phyloP scores from a whole-genome alignment of 2,329 filamentous ascomycete species.

The Elsinoe ampelina region DNA sequence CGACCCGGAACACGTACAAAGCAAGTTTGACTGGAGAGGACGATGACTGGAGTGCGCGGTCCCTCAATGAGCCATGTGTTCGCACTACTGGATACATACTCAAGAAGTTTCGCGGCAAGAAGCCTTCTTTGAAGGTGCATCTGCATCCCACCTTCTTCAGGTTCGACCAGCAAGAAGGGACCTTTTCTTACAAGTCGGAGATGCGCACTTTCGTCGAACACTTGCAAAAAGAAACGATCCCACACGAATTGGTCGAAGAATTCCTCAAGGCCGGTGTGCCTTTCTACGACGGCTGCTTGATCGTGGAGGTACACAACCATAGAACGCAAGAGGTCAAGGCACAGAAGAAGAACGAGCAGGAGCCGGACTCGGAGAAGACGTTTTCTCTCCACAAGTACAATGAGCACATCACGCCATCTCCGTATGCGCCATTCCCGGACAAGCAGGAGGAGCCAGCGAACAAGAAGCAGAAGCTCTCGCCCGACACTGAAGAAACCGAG shows the following conservation, averaged over 20 bases:
- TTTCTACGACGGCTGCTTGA: slow-evolving; percentile 91
- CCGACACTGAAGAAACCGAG: slow-evolving; percentile 23
- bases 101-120: slow-evolving; percentile 62
- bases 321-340: slow-evolving; percentile 55
- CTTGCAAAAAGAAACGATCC: slow-evolving; percentile 64
- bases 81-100: slow-evolving; percentile 69
- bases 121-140: slow-evolving; percentile 79
- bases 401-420: slow-evolving; percentile 79
- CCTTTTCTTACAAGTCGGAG: slow-evolving; percentile 83
- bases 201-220: slow-evolving; percentile 79
- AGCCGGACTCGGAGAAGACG: slow-evolving; percentile 51
- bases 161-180: slow-evolving; percentile 89
- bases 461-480: slow-evolving; percentile 39
- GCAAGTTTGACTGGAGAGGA: slow-evolving; percentile 21
- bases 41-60: slow-evolving; percentile 15
- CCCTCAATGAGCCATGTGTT: slow-evolving; percentile 39
- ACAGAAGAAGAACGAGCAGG: slow-evolving; percentile 34
- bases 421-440: slow-evolving; percentile 62
- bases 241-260: slow-evolving; percentile 78
- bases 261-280: slow-evolving; percentile 61
- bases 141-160: slow-evolving; percentile 78
- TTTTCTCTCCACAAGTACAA: slow-evolving; percentile 93
- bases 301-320: slow-evolving; percentile 89
- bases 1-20: slow-evolving; percentile 21
- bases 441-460: slow-evolving; percentile 20